Percentiles rank a stretch among this genome's conserved stretches.
Evolutionary conservation across 768 basidiomycete genomes (phyloP).

Genomic region (Lanmaoa rubissima): DNA sequence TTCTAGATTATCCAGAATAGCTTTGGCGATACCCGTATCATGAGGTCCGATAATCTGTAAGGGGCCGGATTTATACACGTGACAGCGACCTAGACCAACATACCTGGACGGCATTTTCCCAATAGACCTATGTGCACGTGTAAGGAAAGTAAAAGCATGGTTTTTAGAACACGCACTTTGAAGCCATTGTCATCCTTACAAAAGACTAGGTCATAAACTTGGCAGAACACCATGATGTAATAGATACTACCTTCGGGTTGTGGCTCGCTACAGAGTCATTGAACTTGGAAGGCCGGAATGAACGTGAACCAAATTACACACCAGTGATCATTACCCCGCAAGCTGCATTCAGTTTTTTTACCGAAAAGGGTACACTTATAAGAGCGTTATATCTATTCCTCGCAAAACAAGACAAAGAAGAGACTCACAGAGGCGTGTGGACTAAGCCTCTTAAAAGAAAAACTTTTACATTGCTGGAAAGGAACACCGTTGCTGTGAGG

Average conservation of each 20-base stretch:
- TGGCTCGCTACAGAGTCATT: slow-evolving; percentile 59
- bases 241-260: slow-evolving; percentile 79
- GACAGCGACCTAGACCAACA: not conserved
- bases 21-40: slow-evolving; percentile 69
- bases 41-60: slow-evolving; percentile 80
- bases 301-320: slow-evolving; percentile 26
- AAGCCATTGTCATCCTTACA: slow-evolving; percentile 81
- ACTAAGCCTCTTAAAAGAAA: slow-evolving; percentile 69
- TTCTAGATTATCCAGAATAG: slow-evolving; percentile 61
- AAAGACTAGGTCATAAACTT: slow-evolving; percentile 1
- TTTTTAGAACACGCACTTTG: slow-evolving; percentile 48
- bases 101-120: slow-evolving; percentile 87
- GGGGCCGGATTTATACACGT: not conserved
- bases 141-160: not conserved
- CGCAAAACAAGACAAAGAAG: not conserved
- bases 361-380: slow-evolving; percentile 76
- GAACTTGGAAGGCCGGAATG: not conserved
- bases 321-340: slow-evolving; percentile 93
- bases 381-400: not conserved
- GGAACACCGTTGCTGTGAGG: slow-evolving; percentile 70
- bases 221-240: not conserved
- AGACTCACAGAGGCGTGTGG: slow-evolving; percentile 73
- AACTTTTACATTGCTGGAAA: slow-evolving; percentile 61
- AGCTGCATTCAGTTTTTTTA: slow-evolving; percentile 63
- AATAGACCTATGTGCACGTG: slow-evolving; percentile 61